phyloP scores from a whole-genome alignment of 331 rosid genomes.

The Phaseolus coccineus region DNA sequence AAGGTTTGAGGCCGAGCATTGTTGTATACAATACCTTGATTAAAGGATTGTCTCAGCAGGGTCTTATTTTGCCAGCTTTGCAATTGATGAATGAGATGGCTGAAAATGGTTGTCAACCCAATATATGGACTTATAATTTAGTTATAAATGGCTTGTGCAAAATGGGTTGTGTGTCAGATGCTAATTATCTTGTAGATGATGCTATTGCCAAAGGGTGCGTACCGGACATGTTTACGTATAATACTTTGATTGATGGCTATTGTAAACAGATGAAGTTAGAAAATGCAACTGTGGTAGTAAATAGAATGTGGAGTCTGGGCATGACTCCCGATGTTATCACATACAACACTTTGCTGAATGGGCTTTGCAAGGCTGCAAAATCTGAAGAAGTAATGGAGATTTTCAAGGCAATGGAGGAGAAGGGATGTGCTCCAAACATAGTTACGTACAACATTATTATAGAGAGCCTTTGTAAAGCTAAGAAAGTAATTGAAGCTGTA shows the following conservation, averaged over 20 bases:
- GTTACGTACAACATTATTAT: conserved; percentile 78
- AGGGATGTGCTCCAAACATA: conserved; percentile 71
- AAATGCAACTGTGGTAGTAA: conserved; percentile 63
- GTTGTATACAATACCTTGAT: conserved; percentile 77
- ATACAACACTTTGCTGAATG: conserved; percentile 82
- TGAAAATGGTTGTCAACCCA: conserved; percentile 69
- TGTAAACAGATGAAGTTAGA: conserved; percentile 78
- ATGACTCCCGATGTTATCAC: conserved; percentile 92
- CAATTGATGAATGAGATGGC: conserved; percentile 83
- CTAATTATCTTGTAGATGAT: conserved; percentile 66
- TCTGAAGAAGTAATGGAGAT: conserved; percentile 68
- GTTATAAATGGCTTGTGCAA: conserved; percentile 88
- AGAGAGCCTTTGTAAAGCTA: conserved; percentile 83
- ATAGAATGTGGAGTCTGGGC: conserved; percentile 80
- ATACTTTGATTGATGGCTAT: conserved; percentile 87
- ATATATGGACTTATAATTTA: conserved; percentile 82
- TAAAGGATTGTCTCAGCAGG: conserved; percentile 81
- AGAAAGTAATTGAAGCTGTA: conserved; percentile 66
- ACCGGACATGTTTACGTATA: conserved; percentile 88
- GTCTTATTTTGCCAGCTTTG: conserved; percentile 85
- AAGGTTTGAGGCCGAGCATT: conserved; percentile 72
- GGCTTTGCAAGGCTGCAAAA: conserved; percentile 86
- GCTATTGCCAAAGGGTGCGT: conserved; percentile 78
- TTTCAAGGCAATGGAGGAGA: conserved; percentile 74
- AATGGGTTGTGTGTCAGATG: conserved; percentile 86